Base-by-base conservation (phyloP, 129 eudicot genomes). In the Erigeron canadensis region DNA sequence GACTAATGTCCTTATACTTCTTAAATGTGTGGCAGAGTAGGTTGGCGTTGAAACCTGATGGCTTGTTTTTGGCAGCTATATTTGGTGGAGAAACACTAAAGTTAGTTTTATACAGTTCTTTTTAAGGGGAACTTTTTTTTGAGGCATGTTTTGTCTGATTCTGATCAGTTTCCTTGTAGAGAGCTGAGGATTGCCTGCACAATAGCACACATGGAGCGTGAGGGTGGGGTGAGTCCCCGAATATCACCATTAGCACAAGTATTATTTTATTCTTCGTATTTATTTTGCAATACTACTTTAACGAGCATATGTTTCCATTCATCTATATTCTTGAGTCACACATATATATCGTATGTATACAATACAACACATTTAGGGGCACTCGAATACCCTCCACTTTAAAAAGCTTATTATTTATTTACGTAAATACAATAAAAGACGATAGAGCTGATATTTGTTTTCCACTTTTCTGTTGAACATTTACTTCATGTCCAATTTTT, bases 131-230 rank as follows among this genome's bases (percentile, higher is more conserved):
- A 21, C 0, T 39, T n/a, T 63, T 63, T 10, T 5, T 46, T 47
- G n/a, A 16, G 28, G 46, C 45, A 56, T 57, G 70, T 53, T 23
- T 22, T 47, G 66, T 50, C 77, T 58, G 2, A 75, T 10, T 60
- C 2, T 78, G 39, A 73, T 57, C 15, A 10, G 1, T 40, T 63
- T 56, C 7, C 23, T 74, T 73, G 46, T 65, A 94, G 97, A 73
- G 99, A 94, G 82, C 84, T 94, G 84, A 84, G 99, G 73, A 86
- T 94, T 63, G 93, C 99, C 13, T 94, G 99, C 76, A 94, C 99
- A 2, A 81, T 94, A 63, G 97, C 99, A 69, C 97, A 94, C 72
- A 90, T 94, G 97, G 99, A 94, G 84, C 91, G 99, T 45, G 99
- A 94, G 80, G 99, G 99, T 70, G 99, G 99, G 12, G 85, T 94